phyloP scores from a whole-genome alignment of 805 yeast species.

The Pichia californica region DNA sequence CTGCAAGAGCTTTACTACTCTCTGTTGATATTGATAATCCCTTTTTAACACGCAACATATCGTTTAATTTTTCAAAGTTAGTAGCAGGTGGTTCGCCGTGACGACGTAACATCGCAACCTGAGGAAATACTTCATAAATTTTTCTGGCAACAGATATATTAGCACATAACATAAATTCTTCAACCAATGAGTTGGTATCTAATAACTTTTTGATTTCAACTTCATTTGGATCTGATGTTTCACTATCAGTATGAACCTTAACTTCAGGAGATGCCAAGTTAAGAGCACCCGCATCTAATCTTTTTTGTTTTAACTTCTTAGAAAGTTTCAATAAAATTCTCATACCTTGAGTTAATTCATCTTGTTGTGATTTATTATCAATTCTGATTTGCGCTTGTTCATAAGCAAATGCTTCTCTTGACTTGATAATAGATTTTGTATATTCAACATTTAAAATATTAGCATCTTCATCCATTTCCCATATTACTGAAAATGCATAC shows the following conservation, averaged over 20 bases:
- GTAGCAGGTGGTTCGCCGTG: slow-evolving; percentile 97
- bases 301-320: slow-evolving; percentile 72
- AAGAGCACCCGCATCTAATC: slow-evolving; percentile 93
- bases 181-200: slow-evolving; percentile 94
- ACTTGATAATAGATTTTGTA: slow-evolving; percentile 82
- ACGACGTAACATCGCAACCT: slow-evolving; percentile 96
- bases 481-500: slow-evolving; percentile 88
- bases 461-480: slow-evolving; percentile 90
- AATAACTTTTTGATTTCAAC: slow-evolving; percentile 84
- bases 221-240: slow-evolving; percentile 93
- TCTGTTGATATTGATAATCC: slow-evolving; percentile 71
- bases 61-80: slow-evolving; percentile 83
- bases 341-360: slow-evolving; percentile 86
- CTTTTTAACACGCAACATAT: slow-evolving; percentile 78
- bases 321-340: slow-evolving; percentile 74
- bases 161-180: slow-evolving; percentile 97
- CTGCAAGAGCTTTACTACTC: slow-evolving; percentile 86
- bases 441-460: slow-evolving; percentile 72
- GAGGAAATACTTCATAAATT: slow-evolving; percentile 90
- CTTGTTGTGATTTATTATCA: slow-evolving; percentile 69
- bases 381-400: slow-evolving; percentile 89
- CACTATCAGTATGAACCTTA: slow-evolving; percentile 93
- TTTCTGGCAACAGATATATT: slow-evolving; percentile 93
- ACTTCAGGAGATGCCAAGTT: slow-evolving; percentile 98
- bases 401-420: slow-evolving; percentile 91